Base-by-base conservation (phyloP, 176 grass and related monocot genomes). In the Ensete ventricosum region DNA sequence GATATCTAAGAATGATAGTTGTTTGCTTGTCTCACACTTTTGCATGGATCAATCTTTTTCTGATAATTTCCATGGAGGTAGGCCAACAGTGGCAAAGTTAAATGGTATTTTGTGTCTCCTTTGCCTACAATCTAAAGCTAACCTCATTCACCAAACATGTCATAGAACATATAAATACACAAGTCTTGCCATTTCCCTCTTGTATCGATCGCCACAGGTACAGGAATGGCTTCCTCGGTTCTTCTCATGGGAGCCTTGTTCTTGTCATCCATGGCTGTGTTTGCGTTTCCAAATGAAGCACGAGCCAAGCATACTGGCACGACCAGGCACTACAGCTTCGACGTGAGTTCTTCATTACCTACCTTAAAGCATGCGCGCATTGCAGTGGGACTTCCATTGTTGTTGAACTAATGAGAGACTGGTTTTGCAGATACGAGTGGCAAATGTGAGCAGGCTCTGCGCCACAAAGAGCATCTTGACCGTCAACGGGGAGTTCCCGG, bases 381-480 rank as follows among this genome's bases (percentile, higher is more conserved):
- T 34, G 29, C 29, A 34, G 29, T 34, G 3, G 29, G 5, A 34
- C 34, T 43, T 43, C 34, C 34, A 6, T 43, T 6, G 34, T 43
- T 43, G 34, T 43, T 43, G 34, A 43, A 43, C 13, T 54, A 54
- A 54, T 14, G 53, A 54, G 9, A 19, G 14, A 14, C 16, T 49
- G 8, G 9, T 55, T 55, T 55, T 29, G 73, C 76, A 91, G 89
- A 84, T 92, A 77, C 85, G 60, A 12, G 82, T 84, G 83, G 81
- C 81, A 1, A 89, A 80, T 69, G 84, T 87, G 68, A 91, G 86
- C 17, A 58, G 87, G 29, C 71, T 96, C 77, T 92, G 92, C 68
- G 57, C 55, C 57, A 91, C 80, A 0, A 96, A 96, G 86, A 89
- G 82, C 86, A 89, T 96, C 67, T 86, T 87, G 62, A 96, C 92